Conservation (phyloP, 441 rosid genomes). For the Adansonia rubrostipa region DNA sequence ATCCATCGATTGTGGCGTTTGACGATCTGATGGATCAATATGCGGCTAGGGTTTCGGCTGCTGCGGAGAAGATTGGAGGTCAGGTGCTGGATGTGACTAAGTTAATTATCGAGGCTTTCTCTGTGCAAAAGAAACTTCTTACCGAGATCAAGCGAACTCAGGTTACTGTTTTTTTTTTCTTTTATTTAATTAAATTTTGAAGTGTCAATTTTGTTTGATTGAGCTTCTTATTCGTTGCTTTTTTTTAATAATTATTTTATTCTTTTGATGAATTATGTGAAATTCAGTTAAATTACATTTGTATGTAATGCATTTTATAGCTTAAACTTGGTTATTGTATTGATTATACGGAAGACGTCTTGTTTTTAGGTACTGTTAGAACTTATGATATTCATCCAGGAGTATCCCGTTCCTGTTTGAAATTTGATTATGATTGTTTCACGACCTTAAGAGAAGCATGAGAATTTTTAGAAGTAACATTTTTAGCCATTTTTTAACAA, state of each 20-base stretch:
- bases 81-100: conserved; percentile 75
- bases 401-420: not conserved
- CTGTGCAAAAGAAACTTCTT: conserved; percentile 69
- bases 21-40: conserved; percentile 64
- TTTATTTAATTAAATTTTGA: not conserved
- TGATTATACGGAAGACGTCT: not conserved
- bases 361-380: not conserved
- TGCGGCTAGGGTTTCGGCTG: conserved; percentile 55
- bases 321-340: not conserved
- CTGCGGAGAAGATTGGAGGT: conserved; percentile 94
- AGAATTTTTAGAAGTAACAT: not conserved
- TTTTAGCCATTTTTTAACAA: not conserved
- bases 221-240: not conserved
- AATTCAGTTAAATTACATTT: not conserved
- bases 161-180: conserved; percentile 37
- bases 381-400: not conserved
- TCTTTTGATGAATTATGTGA: not conserved
- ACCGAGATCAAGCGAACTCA: conserved; percentile 63
- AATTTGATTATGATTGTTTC: conserved; percentile 5
- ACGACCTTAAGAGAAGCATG: not conserved
- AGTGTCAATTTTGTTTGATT: conserved; percentile 1
- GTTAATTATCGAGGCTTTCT: conserved; percentile 67
- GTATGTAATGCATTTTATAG: not conserved
- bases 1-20: conserved; percentile 79
- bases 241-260: not conserved